phyloP scores from a whole-genome alignment of 495 filamentous ascomycete genomes.

The Sporormia fimetaria region DNA sequence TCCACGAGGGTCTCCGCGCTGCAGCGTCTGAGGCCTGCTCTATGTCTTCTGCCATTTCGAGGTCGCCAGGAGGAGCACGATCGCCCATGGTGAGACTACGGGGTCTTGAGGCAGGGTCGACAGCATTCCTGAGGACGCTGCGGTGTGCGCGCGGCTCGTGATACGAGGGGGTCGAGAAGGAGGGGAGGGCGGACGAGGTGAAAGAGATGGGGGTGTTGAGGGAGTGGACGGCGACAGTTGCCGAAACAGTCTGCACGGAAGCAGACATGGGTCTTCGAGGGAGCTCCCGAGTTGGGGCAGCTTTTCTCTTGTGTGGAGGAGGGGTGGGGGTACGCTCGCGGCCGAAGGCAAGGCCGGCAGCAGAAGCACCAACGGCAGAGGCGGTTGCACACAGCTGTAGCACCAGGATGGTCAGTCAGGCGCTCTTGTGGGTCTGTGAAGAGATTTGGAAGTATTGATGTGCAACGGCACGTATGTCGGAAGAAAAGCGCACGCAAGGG shows the following conservation, averaged over 20 bases:
- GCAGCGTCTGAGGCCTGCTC: slow-evolving; percentile 40
- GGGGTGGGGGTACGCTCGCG: slow-evolving; percentile 34
- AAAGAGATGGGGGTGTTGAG: slow-evolving; percentile 13
- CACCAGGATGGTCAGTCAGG: slow-evolving; percentile 23
- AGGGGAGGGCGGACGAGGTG: slow-evolving; percentile 10
- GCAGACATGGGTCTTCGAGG: slow-evolving; percentile 16
- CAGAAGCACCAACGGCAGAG: slow-evolving; percentile 58
- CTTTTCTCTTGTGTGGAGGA: slow-evolving; percentile 23
- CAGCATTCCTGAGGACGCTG: slow-evolving; percentile 16
- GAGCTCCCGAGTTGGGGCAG: slow-evolving; percentile 16
- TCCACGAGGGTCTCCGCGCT: slow-evolving; percentile 61
- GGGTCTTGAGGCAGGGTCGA: too few relatives aligned
- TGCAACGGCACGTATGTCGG: slow-evolving; percentile 14
- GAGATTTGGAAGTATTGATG: slow-evolving; percentile 8
- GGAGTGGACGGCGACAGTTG: slow-evolving; percentile 12
- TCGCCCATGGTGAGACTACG: too few relatives aligned
- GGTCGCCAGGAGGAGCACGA: slow-evolving; percentile 6
- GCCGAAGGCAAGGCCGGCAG: slow-evolving; percentile 53
- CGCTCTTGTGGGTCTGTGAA: slow-evolving; percentile 10
- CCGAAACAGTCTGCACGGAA: slow-evolving; percentile 6
- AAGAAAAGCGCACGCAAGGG: slow-evolving; percentile 11
- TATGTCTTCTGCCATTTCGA: slow-evolving; percentile 28
- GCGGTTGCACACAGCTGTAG: slow-evolving; percentile 57
- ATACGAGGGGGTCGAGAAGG: slow-evolving; percentile 12
- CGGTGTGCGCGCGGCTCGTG: slow-evolving; percentile 21